These are phyloP conservation scores for Gossypium herbaceum DNA, from an alignment of 345 rosid genomes.

Conservation along the genomic window DNA sequence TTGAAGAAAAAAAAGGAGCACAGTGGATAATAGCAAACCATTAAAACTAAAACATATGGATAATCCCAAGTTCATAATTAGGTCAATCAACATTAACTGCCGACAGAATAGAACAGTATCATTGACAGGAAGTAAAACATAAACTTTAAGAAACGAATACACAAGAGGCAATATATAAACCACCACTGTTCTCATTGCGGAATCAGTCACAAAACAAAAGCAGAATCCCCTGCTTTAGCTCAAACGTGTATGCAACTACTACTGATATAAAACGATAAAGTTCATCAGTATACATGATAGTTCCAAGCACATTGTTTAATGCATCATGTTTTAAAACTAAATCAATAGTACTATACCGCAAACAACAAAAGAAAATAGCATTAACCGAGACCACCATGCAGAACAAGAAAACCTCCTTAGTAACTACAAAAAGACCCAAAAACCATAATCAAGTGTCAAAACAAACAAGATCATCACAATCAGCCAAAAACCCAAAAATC, in stretches of 20 bases:
- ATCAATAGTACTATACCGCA: neutral
- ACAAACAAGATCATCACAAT: slow-evolving; percentile 6
- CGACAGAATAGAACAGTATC: neutral
- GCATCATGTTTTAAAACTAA: slow-evolving; percentile 7
- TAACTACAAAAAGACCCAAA: slow-evolving; percentile 2
- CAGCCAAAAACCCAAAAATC: slow-evolving; percentile 11
- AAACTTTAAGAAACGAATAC: neutral
- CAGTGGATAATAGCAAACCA: neutral
- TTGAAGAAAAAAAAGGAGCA: neutral
- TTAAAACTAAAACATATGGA: neutral
- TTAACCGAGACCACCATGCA: slow-evolving; percentile 11
- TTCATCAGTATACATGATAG: slow-evolving; percentile 1
- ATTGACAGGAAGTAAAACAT: neutral
- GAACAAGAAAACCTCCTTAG: slow-evolving; percentile 11
- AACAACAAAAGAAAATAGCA: slow-evolving; percentile 5
- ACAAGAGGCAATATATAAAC: neutral
- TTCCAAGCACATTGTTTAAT: slow-evolving; percentile 21
- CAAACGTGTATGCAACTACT: neutral
- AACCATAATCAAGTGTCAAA: slow-evolving; percentile 11
- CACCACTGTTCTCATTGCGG: neutral
- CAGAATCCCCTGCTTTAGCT: slow-evolving; percentile 18
- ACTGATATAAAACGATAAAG: neutral
- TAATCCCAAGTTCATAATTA: slow-evolving; percentile 6
- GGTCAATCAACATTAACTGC: slow-evolving; percentile 1
- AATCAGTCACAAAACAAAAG: slow-evolving; percentile 1